Evolutionary conservation across 805 yeast species (phyloP).

Genomic region (Jamesozyma hellenica): DNA sequence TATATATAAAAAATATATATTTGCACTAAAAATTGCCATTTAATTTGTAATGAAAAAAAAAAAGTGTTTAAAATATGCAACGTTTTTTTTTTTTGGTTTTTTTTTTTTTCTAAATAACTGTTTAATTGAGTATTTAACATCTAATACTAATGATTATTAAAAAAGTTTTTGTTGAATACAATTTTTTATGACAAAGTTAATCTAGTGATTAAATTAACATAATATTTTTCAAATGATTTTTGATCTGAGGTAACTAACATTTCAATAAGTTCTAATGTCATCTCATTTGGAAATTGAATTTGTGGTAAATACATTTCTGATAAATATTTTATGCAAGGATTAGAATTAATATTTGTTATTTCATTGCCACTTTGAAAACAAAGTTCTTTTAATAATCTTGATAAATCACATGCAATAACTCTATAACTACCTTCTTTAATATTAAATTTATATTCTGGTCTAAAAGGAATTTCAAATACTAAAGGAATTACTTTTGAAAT

Average conservation of each 20-base stretch:
- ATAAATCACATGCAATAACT: constrained; percentile 63
- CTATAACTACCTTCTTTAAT: constrained; percentile 73
- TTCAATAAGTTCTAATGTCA: constrained; percentile 52
- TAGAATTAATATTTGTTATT: constrained; percentile 14
- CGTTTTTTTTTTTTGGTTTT: too few relatives aligned
- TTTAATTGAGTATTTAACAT: too few relatives aligned
- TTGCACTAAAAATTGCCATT: too few relatives aligned
- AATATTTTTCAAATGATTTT: constrained; percentile 63
- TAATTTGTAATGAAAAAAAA: too few relatives aligned
- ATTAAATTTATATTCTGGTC: constrained; percentile 48
- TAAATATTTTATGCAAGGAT: constrained; percentile 38
- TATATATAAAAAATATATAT: too few relatives aligned
- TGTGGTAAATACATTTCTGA: constrained; percentile 39
- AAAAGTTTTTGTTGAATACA: too few relatives aligned
- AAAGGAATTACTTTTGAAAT: constrained; percentile 58
- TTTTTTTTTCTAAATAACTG: too few relatives aligned
- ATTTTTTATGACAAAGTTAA: constrained; percentile 8
- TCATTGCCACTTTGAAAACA: constrained; percentile 29
- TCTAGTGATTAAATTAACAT: constrained; percentile 35
- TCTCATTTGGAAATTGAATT: constrained; percentile 47
- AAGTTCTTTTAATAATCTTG: constrained; percentile 56
- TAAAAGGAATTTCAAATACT: constrained; percentile 72
- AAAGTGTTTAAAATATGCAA: too few relatives aligned
- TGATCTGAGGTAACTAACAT: constrained; percentile 45
- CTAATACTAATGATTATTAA: too few relatives aligned